A percentile compares a stretch with the other conserved stretches of the same genome.
phyloP scores from a whole-genome alignment of 345 rosid genomes.

The Physaria fendleri region DNA sequence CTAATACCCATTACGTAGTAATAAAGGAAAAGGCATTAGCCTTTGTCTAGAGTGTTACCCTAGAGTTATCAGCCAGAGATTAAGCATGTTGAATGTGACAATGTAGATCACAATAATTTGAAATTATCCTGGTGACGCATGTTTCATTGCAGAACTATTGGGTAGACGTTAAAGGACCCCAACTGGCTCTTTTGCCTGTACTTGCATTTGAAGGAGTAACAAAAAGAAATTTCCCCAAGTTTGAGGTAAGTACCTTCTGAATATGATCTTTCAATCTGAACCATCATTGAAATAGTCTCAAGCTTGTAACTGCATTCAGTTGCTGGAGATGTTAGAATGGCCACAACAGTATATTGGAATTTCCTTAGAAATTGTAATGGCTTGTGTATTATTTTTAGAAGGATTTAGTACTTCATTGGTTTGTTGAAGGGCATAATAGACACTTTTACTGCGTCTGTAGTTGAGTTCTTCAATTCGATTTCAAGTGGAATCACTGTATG shows the following conservation, averaged over 20 bases:
- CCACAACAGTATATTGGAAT: background rate
- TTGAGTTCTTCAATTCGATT: background rate
- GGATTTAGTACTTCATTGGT: background rate
- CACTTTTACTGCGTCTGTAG: background rate
- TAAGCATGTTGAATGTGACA: background rate
- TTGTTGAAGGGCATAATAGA: background rate
- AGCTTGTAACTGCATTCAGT: background rate
- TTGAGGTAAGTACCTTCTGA: conserved; percentile 1
- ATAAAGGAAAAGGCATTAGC: background rate
- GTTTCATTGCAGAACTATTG: conserved; percentile 1
- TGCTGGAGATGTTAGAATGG: background rate
- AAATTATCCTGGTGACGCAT: background rate
- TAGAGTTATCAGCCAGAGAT: background rate
- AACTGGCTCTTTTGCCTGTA: background rate
- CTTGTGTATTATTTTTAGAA: background rate
- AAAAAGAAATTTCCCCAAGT: background rate
- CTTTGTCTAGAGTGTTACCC: background rate
- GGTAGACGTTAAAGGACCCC: conserved; percentile 6
- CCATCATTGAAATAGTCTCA: background rate
- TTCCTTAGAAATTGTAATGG: background rate
- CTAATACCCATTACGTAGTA: no score
- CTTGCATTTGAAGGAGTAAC: conserved; percentile 4
- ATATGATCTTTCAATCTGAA: background rate
- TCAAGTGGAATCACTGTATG: background rate
- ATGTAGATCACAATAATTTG: background rate